phyloP scores from a whole-genome alignment of 305 asterid species.

The Fraxinus angustifolia region DNA sequence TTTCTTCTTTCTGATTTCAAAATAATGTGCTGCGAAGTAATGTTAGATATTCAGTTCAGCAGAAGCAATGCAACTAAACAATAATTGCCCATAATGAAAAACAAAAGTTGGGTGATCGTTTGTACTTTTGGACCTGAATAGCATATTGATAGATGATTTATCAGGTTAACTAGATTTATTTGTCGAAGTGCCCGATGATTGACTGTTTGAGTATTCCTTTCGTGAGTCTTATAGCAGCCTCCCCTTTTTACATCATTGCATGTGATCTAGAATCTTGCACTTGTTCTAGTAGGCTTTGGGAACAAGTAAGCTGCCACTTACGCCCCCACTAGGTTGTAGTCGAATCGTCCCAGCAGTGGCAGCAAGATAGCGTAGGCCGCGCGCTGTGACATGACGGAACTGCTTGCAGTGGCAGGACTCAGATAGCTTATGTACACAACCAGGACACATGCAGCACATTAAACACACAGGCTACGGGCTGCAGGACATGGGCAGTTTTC shows the following conservation, averaged over 20 bases:
- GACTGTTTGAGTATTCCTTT: neutral
- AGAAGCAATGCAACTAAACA: neutral
- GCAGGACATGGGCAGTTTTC: too few species aligned
- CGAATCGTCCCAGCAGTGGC: too few species aligned
- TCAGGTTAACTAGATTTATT: neutral
- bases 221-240: neutral
- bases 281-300: neutral
- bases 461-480: too few species aligned
- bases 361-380: too few species aligned
- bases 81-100: neutral
- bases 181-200: neutral
- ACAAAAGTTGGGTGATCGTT: neutral
- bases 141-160: neutral
- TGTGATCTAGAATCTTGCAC: neutral
- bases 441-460: too few species aligned
- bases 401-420: too few species aligned
- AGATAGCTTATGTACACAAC: too few species aligned
- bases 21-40: neutral
- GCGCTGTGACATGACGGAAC: too few species aligned
- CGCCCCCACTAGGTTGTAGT: too few species aligned
- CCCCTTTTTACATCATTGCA: neutral
- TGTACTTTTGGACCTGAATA: neutral
- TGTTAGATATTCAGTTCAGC: neutral
- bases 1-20: neutral
- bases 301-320: neutral